Percentiles rank a stretch among this genome's conserved stretches.
phyloP scores from a whole-genome alignment of 768 basidiomycete genomes.

The Hygrocybe punicea region DNA sequence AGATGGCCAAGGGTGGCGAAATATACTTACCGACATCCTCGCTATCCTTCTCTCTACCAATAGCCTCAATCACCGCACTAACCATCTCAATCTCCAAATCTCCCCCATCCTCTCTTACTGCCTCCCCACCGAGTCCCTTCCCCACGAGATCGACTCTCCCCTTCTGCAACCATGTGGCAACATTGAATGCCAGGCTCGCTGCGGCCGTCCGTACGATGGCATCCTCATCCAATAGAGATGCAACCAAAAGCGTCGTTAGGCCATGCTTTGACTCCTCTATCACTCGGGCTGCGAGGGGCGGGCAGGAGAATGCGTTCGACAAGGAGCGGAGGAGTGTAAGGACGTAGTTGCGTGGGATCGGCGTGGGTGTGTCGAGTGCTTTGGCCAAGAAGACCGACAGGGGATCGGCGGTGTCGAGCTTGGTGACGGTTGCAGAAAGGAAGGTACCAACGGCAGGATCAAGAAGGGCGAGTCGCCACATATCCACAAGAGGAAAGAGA shows the following conservation, averaged over 20 bases:
- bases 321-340: conserved; percentile 67
- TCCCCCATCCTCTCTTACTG: conserved; percentile 52
- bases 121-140: conserved; percentile 28
- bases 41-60: conserved; percentile 63
- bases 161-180: conserved; percentile 64
- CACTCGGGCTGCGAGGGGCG: conserved; percentile 42
- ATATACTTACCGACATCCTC: conserved; percentile 74
- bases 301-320: conserved; percentile 60
- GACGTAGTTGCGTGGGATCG: conserved; percentile 51
- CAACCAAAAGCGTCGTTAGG: conserved; percentile 57
- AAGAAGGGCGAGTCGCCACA: conserved; percentile 77
- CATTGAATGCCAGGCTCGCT: conserved; percentile 78
- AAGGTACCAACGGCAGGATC: conserved; percentile 54
- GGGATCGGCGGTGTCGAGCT: conserved; percentile 32
- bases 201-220: conserved; percentile 68
- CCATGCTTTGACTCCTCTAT: conserved; percentile 19
- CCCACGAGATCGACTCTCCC: conserved; percentile 46
- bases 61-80: conserved; percentile 77
- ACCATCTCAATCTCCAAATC: conserved; percentile 87
- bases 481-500: conserved; percentile 78
- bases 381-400: conserved; percentile 47
- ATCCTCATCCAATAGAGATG: conserved; percentile 67
- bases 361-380: conserved; percentile 3
- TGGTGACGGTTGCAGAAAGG: conserved; percentile 27
- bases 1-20: not conserved